These are phyloP conservation scores for Chytridium lagenaria DNA, from an alignment of 371 early-diverging fungal genomes.

Conservation along the genomic window DNA sequence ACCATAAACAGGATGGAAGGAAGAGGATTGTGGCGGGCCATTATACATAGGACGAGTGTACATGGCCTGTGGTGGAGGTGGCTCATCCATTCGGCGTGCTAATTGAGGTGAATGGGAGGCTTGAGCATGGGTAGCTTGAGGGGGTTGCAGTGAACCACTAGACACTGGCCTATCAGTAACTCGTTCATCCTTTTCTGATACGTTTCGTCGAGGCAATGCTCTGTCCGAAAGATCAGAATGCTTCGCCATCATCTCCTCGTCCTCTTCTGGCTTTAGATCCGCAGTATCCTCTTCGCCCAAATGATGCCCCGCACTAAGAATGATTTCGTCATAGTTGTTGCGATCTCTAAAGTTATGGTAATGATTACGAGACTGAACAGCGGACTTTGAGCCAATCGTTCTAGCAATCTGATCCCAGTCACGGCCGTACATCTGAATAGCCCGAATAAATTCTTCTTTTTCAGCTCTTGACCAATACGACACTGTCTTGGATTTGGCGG, in stretches of 20 bases:
- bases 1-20: slow-evolving; percentile 25
- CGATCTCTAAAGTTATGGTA: slow-evolving; percentile 58
- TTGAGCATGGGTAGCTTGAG: neutral
- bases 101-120: slow-evolving; percentile 3
- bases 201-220: neutral
- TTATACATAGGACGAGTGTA: neutral
- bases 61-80: neutral
- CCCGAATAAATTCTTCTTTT: slow-evolving; percentile 70
- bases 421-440: slow-evolving; percentile 67
- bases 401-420: slow-evolving; percentile 81
- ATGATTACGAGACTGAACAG: slow-evolving; percentile 83
- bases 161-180: neutral
- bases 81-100: slow-evolving; percentile 3
- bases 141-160: neutral
- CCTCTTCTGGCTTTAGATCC: slow-evolving; percentile 1
- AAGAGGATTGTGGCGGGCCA: slow-evolving; percentile 6
- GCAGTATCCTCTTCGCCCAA: slow-evolving; percentile 18
- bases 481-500: slow-evolving; percentile 30
- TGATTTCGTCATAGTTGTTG: slow-evolving; percentile 33
- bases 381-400: slow-evolving; percentile 77
- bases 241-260: neutral
- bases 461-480: slow-evolving; percentile 91
- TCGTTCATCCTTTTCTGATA: neutral
- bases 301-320: slow-evolving; percentile 25
- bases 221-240: neutral